Base-by-base conservation (phyloP, 768 basidiomycete species). In the Tulasnella sp. region DNA sequence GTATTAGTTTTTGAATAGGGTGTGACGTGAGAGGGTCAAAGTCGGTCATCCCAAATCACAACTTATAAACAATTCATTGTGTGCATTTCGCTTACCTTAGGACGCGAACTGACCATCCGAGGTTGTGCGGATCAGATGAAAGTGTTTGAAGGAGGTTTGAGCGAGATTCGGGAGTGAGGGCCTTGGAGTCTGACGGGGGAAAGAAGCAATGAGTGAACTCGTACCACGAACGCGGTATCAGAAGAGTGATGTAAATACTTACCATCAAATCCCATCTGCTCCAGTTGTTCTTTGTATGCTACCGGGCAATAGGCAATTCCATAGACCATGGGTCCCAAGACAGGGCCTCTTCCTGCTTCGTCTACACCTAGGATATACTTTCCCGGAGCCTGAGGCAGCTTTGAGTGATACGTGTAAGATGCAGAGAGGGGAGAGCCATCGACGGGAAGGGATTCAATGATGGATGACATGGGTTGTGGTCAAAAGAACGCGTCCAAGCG, bases 341-440 rank as follows among this genome's bases (percentile, higher is more conserved):
- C 93, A 19, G 93, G 95, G 0, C 95, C 95, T 48, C 95, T 73
- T 0, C 95, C 95, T 0, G 95, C 95, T 64, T 99, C 95, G 64
- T 99, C 95, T n/a, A 99, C 91, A 20, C 95, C 95, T 44, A 99
- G 81, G 43, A 96, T 87, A 68, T 92, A 95, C 0, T 84, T 83
- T 0, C 87, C 87, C 1, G 64, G 51, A 0, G 78, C 73, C 0
- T 79, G 81, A 2, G 87, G 86, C 0, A 63, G 73, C 1, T 78
- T 72, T 0, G 84, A 83, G 62, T 87, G 83, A 61, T 84, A 78
- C 0, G 84, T 81, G 61, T 89, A 89, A 0, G 87, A 86, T 8
- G 74, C 70, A 4, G 68, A 71, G 28, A 87, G 70, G 0, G 82
- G 75, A n/a, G 43, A 40, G 27, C 39, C 28, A 19, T 51, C 28